Evolutionary conservation across 305 asterid genomes (phyloP).

Genomic region (Solanum aculeatissimum): DNA sequence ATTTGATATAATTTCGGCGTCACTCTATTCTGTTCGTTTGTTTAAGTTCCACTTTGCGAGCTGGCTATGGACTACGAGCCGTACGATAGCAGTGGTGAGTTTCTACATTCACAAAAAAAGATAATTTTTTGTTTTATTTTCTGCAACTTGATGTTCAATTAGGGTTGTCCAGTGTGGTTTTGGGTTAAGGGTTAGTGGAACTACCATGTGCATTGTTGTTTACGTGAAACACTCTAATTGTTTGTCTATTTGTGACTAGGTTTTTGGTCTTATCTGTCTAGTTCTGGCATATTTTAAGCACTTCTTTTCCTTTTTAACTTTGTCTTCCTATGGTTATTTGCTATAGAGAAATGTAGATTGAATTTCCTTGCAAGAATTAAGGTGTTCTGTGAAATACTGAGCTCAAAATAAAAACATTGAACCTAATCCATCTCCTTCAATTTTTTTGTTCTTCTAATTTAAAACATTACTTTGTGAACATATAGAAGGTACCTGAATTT

Average conservation of each 20-base stretch:
- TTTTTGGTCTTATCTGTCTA: neutral
- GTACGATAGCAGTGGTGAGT: slow-evolving; percentile 72
- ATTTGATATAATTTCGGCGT: neutral
- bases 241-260: neutral
- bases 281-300: neutral
- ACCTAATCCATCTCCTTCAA: neutral
- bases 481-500: neutral
- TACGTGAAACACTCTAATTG: neutral
- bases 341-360: neutral
- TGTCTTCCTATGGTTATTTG: neutral
- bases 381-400: neutral
- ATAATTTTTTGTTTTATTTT: neutral
- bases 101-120: neutral
- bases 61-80: slow-evolving; percentile 87
- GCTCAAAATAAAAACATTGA: neutral
- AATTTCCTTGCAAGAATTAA: neutral
- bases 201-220: neutral
- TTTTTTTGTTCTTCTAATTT: neutral
- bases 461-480: neutral
- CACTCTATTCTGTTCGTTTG: neutral
- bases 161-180: neutral
- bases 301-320: neutral
- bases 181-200: neutral
- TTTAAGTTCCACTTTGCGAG: slow-evolving; percentile 11
- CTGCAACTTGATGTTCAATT: neutral